Evolutionary conservation across 139 green algal genomes (phyloP).

Genomic region (Zygnema circumcarinatum): DNA sequence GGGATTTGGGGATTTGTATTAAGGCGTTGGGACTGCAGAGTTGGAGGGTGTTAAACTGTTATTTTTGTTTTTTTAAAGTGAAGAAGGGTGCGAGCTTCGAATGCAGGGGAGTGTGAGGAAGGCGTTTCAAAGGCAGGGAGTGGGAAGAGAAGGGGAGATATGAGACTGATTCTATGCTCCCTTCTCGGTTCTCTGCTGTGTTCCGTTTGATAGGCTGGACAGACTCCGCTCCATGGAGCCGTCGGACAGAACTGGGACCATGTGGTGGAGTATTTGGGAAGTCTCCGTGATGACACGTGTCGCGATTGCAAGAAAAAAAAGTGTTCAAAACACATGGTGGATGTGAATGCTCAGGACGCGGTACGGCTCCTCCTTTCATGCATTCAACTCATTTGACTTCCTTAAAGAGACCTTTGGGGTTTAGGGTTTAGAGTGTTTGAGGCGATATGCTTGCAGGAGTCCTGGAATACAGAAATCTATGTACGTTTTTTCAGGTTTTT

Average conservation of each 20-base stretch:
- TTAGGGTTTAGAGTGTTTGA: not conserved
- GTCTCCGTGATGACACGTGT: not conserved
- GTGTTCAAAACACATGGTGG: constrained; percentile 2
- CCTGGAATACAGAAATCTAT: too few relatives aligned
- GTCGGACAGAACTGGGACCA: constrained; percentile 25
- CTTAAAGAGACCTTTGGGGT: not conserved
- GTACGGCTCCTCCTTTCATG: not conserved
- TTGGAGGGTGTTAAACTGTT: too few relatives aligned
- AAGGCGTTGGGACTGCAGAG: too few relatives aligned
- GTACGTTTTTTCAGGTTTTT: not conserved
- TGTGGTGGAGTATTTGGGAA: not conserved
- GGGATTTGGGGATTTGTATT: too few relatives aligned
- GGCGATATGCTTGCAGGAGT: too few relatives aligned
- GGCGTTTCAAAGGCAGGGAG: not conserved
- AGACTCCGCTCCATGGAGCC: constrained; percentile 14
- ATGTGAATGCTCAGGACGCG: not conserved
- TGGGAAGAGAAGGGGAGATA: not conserved
- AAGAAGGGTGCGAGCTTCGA: too few relatives aligned
- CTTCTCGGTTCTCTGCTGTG: too few relatives aligned
- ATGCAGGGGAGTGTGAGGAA: too few relatives aligned
- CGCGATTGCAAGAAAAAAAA: constrained; percentile 9
- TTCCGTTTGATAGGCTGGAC: constrained; percentile 14
- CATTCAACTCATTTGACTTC: not conserved
- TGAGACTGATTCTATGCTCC: too few relatives aligned
- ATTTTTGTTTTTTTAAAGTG: too few relatives aligned